These are phyloP conservation scores for Blastobotrys americana DNA, from an alignment of 805 yeast genomes.

Conservation along the genomic window DNA sequence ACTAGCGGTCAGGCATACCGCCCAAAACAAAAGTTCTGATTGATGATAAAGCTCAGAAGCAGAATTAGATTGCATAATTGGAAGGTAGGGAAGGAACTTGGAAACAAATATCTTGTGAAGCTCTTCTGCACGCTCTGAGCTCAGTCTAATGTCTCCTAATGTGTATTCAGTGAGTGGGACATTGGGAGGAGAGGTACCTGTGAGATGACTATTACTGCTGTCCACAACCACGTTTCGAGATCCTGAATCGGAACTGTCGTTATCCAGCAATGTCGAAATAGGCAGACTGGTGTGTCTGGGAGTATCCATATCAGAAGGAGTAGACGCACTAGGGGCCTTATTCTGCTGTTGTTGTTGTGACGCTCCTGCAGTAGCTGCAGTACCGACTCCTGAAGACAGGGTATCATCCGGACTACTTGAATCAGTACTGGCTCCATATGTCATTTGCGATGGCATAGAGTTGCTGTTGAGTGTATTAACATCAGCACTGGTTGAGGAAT, in stretches of 20 bases:
- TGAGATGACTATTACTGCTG: neutral
- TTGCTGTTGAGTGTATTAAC: too few species aligned
- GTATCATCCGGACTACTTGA: too few species aligned
- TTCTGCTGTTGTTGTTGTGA: too few species aligned
- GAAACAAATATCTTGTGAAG: constrained; percentile 63
- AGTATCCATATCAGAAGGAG: neutral
- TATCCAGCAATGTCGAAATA: neutral
- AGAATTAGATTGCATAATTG: constrained; percentile 62
- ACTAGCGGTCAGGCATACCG: constrained; percentile 80
- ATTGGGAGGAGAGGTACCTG: constrained; percentile 4
- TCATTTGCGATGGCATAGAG: neutral
- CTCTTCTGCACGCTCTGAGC: constrained; percentile 60
- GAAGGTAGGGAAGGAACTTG: constrained; percentile 67
- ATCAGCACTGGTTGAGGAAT: too few species aligned
- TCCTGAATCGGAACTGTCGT: neutral
- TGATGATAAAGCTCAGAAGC: constrained; percentile 76
- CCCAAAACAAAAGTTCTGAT: constrained; percentile 83
- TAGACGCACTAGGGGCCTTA: neutral
- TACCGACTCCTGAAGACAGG: too few species aligned
- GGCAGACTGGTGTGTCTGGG: neutral
- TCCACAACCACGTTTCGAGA: neutral
- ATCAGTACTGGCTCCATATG: neutral
- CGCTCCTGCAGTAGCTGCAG: neutral
- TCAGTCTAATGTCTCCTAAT: constrained; percentile 66
- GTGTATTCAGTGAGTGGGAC: constrained; percentile 46